A percentile compares a stretch with the other conserved stretches of the same genome.
These are phyloP conservation scores for Leonotis leonurus DNA, from an alignment of 257 asterid species.

Conservation along the genomic window DNA sequence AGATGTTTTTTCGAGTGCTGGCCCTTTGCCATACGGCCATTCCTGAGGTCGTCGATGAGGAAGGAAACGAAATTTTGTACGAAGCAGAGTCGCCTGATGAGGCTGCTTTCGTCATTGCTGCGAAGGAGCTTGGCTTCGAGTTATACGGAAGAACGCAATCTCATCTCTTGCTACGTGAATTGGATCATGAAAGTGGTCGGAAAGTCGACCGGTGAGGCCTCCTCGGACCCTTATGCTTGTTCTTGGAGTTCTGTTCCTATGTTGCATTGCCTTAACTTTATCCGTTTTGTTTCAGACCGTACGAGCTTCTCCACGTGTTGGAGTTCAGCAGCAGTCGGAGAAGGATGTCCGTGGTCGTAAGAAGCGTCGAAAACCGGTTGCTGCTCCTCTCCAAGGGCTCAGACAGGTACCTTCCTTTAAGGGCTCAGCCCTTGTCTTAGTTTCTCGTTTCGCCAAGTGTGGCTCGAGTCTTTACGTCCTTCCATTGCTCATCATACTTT, in stretches of 20 bases:
- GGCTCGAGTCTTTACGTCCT: constrained; percentile 3
- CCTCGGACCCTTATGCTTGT: neutral
- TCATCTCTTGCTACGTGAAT: constrained; percentile 66
- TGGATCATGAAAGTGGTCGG: constrained; percentile 49
- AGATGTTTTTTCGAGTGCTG: constrained; percentile 71
- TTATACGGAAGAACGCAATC: constrained; percentile 80
- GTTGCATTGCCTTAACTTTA: neutral
- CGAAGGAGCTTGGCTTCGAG: constrained; percentile 87
- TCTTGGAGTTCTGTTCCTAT: neutral
- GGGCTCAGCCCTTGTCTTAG: neutral
- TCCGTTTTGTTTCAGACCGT: constrained; percentile 45
- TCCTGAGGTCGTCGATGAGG: constrained; percentile 65
- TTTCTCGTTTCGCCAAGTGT: constrained; percentile 2
- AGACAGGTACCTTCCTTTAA: constrained; percentile 55
- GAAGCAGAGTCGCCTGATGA: constrained; percentile 99
- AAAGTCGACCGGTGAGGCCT: constrained; percentile 55
- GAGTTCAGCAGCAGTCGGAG: constrained; percentile 94
- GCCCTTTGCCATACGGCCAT: constrained; percentile 94
- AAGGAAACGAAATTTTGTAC: constrained; percentile 57
- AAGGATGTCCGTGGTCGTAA: constrained; percentile 91
- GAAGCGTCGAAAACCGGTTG: constrained; percentile 57
- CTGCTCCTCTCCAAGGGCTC: constrained; percentile 94
- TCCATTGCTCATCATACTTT: constrained; percentile 5
- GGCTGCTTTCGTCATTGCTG: constrained; percentile 93
- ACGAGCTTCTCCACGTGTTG: constrained; percentile 68